Evolutionary conservation across 495 filamentous ascomycete species (phyloP).

Genomic region (Aspergillus sclerotiicarbonarius): DNA sequence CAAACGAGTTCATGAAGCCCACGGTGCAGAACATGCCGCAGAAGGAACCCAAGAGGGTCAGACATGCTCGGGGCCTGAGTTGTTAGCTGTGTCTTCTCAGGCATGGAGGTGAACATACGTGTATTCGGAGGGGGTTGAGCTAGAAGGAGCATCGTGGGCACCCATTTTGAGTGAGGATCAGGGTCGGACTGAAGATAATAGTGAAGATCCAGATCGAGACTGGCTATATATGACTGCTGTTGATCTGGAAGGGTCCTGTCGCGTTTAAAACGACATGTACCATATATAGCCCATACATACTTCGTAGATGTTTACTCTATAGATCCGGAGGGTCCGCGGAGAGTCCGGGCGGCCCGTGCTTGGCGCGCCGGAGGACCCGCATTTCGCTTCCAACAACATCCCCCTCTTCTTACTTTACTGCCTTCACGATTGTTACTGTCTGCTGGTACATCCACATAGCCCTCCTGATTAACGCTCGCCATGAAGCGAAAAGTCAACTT

Average conservation of each 20-base stretch:
- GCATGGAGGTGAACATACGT: slow-evolving; percentile 19
- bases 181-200: not conserved
- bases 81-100: not conserved
- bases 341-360: slow-evolving; percentile 11
- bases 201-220: not conserved
- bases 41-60: slow-evolving; percentile 30
- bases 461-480: not conserved
- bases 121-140: slow-evolving; percentile 19
- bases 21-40: slow-evolving; percentile 48
- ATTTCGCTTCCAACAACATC: not conserved
- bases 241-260: too few relatives aligned
- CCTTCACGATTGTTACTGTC: too few relatives aligned
- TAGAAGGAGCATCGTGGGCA: not conserved
- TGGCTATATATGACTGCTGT: not conserved
- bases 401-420: too few relatives aligned
- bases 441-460: not conserved
- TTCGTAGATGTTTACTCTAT: not conserved
- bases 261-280: too few relatives aligned
- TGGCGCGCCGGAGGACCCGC: not conserved
- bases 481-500: slow-evolving; percentile 30
- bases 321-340: slow-evolving; percentile 29
- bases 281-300: too few relatives aligned
- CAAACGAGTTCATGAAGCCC: slow-evolving; percentile 64
- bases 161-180: slow-evolving; percentile 1
- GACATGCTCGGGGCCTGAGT: slow-evolving; percentile 23